phyloP scores from a whole-genome alignment of 768 basidiomycete species.

The Ramaria rubella region DNA sequence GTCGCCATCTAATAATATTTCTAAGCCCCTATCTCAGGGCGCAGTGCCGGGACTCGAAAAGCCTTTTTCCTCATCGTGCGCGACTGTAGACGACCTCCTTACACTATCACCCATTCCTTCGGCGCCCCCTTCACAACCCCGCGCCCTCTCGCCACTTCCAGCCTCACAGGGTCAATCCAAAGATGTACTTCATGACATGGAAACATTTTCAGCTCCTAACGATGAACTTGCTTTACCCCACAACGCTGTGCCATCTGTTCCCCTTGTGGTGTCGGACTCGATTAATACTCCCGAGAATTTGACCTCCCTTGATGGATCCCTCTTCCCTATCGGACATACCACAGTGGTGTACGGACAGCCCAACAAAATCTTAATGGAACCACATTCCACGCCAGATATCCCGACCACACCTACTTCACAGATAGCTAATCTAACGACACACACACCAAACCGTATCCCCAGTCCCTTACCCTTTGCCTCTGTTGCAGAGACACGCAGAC shows the following conservation, averaged over 20 bases:
- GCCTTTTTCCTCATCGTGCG: neutral
- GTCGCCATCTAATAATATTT: slow-evolving; percentile 14
- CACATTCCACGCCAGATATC: neutral
- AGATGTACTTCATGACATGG: neutral
- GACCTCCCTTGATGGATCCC: too few species aligned
- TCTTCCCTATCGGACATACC: too few species aligned
- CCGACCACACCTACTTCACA: neutral
- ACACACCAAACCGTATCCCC: neutral
- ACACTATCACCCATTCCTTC: slow-evolving; percentile 18
- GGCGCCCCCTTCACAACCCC: neutral
- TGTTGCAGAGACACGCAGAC: neutral
- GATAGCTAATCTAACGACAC: neutral
- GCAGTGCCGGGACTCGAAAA: neutral
- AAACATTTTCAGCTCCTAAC: too few species aligned
- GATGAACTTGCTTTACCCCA: too few species aligned
- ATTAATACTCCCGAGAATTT: too few species aligned
- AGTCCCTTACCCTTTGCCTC: neutral
- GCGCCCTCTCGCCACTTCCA: neutral
- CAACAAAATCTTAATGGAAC: too few species aligned
- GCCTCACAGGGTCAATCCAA: neutral
- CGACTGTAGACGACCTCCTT: slow-evolving; percentile 20
- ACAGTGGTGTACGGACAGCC: too few species aligned
- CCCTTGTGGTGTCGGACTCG: too few species aligned
- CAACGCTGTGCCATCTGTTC: too few species aligned
- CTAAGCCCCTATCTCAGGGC: slow-evolving; percentile 9